Base-by-base conservation (phyloP, 306 rosid species). In the Corylus heterophylla region DNA sequence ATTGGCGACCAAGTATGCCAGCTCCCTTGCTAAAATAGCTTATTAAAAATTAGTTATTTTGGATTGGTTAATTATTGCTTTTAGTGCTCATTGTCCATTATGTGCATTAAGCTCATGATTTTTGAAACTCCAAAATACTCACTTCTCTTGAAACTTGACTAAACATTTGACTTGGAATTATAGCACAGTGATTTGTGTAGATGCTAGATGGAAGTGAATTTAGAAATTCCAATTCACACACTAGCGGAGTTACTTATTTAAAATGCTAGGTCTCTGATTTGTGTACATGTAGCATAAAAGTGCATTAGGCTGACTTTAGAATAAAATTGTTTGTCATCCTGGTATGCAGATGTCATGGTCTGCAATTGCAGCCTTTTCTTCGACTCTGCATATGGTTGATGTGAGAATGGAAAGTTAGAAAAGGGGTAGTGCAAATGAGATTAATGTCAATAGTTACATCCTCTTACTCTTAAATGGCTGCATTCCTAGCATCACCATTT, bases 251-350 rank as follows among this genome's bases (percentile, higher is more conserved):
- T 37, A 3, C 10, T 58, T 58, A 12, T 10, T 58, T 58, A 48
- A 25, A 58, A 58, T 66, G 27, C 45, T 17, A 37, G 71, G 47
- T 66, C 35, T 39, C 71, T 67, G 71, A 67, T 39, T 67, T 67
- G 49, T 16, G 50, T 35, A 18, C 20, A 8, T 16, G 70, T 5
- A 37, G 10, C 14, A 39, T 35, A 12, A 13, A 31, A 35, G 44
- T 64, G 47, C 70, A 31, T 14, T 64, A 64, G 22, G 47, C 35
- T 35, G 68, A 64, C 70, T 18, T 58, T 25, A 4, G 71, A 17
- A 67, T 39, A 37, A 16, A 67, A 17, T 39, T 2, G 50, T 39
- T 17, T 27, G 50, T 39, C 12, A 67, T 1, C 10, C 50, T 4
- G 2, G 17, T 61, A 1, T 17, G 71, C 4, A 39, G 17, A 37